These are phyloP conservation scores for Silene vulgaris DNA, from an alignment of 179 eudicot species.

Conservation along the genomic window DNA sequence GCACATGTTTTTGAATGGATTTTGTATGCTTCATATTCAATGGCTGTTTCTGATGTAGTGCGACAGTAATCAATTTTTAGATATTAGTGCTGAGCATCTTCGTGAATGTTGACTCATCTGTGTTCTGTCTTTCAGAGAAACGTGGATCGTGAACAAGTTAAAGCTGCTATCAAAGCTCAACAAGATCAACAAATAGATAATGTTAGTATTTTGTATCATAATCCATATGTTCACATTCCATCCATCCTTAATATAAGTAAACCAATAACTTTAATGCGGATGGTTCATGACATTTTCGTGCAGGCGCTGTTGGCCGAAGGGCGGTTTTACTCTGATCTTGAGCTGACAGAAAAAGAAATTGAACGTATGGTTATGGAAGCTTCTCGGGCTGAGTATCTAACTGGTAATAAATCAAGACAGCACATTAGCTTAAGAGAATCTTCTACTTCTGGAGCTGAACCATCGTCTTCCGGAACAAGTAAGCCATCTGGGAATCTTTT, in stretches of 20 bases:
- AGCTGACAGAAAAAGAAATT: slow-evolving; percentile 94
- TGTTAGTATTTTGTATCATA: slow-evolving; percentile 31
- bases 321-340: slow-evolving; percentile 85
- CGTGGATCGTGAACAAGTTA: slow-evolving; percentile 85
- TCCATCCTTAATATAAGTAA: not conserved
- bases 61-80: not conserved
- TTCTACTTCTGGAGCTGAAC: slow-evolving; percentile 87
- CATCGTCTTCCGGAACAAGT: slow-evolving; percentile 96
- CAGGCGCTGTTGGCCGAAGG: slow-evolving; percentile 95
- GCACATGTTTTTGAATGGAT: not conserved
- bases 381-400: slow-evolving; percentile 80
- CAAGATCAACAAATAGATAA: slow-evolving; percentile 97
- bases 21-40: not conserved
- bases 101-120: slow-evolving; percentile 11
- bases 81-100: not conserved
- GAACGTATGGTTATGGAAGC: slow-evolving; percentile 99
- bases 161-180: slow-evolving; percentile 98
- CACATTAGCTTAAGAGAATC: slow-evolving; percentile 55
- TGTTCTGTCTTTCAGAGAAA: slow-evolving; percentile 48
- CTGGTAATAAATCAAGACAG: slow-evolving; percentile 62
- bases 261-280: not conserved
- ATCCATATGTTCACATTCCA: not conserved
- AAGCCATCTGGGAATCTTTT: slow-evolving; percentile 28
- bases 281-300: slow-evolving; percentile 11
- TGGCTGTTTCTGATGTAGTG: not conserved